These are phyloP conservation scores for Dentipellis fragilis DNA, from an alignment of 768 basidiomycete genomes.

Conservation along the genomic window DNA sequence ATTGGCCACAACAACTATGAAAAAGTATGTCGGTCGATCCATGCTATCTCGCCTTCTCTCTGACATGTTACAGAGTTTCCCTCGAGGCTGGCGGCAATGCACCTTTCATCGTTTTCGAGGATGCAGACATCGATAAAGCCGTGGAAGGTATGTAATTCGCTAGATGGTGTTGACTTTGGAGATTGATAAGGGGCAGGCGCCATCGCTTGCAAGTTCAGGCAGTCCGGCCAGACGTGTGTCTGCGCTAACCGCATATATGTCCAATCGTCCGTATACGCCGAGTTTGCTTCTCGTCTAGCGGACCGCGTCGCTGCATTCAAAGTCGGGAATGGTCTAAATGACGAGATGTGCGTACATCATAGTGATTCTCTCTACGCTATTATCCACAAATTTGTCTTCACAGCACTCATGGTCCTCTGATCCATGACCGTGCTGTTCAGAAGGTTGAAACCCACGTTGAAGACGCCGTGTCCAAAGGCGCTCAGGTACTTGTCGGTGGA, in stretches of 20 bases:
- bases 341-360: constrained; percentile 44
- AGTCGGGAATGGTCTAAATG: constrained; percentile 79
- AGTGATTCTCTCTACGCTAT: background rate
- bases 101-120: constrained; percentile 95
- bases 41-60: background rate
- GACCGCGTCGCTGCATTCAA: constrained; percentile 79
- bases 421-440: constrained; percentile 74
- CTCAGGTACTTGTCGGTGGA: constrained; percentile 86
- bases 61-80: constrained; percentile 34
- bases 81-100: constrained; percentile 92
- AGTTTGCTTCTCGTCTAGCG: constrained; percentile 81
- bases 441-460: constrained; percentile 84
- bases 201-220: constrained; percentile 70
- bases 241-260: constrained; percentile 91
- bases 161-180: background rate
- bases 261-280: constrained; percentile 83
- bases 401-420: constrained; percentile 92
- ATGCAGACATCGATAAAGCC: constrained; percentile 88
- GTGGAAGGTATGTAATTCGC: constrained; percentile 53
- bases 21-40: constrained; percentile 47
- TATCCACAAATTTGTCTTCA: background rate
- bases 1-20: constrained; percentile 67
- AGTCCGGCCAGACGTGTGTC: constrained; percentile 75
- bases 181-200: constrained; percentile 35
- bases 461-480: constrained; percentile 79